Base-by-base conservation (phyloP, 2,329 filamentous ascomycete genomes). In the Fusarium poae region DNA sequence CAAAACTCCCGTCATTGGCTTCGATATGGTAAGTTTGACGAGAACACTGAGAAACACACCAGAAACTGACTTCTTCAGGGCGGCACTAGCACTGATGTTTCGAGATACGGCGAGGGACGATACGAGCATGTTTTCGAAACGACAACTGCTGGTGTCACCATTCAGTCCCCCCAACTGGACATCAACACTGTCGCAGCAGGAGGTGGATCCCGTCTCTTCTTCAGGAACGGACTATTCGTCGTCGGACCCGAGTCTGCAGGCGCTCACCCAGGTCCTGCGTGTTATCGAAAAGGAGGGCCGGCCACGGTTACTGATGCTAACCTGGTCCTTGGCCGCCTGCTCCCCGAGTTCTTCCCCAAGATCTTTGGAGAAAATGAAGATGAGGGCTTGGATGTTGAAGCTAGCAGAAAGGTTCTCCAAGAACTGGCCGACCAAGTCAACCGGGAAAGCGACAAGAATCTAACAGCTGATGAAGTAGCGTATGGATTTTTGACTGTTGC, bases 51-150 rank as follows among this genome's bases (percentile, higher is more conserved):
- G 4, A 3, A 12, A 40, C 11, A 11, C 7, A 37, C 27, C 8
- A 13, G 25, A 9, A 23, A 25, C 13, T 76, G 56, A 73, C 53
- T 39, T 18, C 21, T 6, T 9, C 29, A 79, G 78, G 93, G 93
- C 37, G 94, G 94, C 13, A 97, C 94, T 1, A 94, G 91, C 59
- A 97, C 94, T 1, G 94, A 97, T 77, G 93, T 97, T 12, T 97
- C 92, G 34, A 85, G 94, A 49, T 97, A 95, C 73, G 92, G 92
- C 8, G 89, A 91, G 55, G 94, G 94, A 18, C 85, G 92, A 56
- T 95, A 97, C 74, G 94, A 97, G 73, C 94, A 97, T 74, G 93
- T 97, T 1, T 97, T 97, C 71, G 94, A 97, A 79, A 97, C 94
- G 0, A 97, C 93, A 0, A 97, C 93, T 1, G 94, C 94, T 0